Evolutionary conservation across 176 grass and related monocot species (phyloP).

Genomic region (Secale cereale): DNA sequence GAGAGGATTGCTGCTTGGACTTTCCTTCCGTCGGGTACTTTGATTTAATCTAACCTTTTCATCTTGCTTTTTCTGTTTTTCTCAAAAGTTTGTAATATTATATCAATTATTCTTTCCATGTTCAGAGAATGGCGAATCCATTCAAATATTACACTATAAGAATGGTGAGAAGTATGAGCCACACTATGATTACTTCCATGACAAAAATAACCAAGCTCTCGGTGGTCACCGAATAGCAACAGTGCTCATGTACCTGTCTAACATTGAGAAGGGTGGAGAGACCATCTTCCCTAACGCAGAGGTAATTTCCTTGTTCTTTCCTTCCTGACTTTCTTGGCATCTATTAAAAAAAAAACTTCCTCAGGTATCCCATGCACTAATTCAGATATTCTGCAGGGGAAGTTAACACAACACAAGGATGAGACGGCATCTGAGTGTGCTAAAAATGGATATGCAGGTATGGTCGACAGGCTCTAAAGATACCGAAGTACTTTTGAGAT

Average conservation of each 20-base stretch:
- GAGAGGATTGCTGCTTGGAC: conserved; percentile 79
- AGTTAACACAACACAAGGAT: conserved; percentile 65
- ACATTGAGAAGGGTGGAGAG: conserved; percentile 83
- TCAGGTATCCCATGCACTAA: conserved; percentile 5
- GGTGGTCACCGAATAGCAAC: conserved; percentile 87
- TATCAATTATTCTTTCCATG: conserved; percentile 6
- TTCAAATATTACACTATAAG: conserved; percentile 84
- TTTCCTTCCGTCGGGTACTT: conserved; percentile 76
- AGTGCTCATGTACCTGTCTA: conserved; percentile 86
- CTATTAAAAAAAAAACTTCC: background rate
- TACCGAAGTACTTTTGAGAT: background rate
- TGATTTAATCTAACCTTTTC: background rate
- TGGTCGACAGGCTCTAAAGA: background rate
- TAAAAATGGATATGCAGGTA: conserved; percentile 91
- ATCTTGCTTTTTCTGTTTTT: background rate
- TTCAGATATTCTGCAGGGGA: conserved; percentile 52
- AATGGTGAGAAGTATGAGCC: conserved; percentile 89
- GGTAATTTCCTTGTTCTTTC: conserved; percentile 41
- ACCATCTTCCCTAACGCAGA: conserved; percentile 83
- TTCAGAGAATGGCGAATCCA: conserved; percentile 75
- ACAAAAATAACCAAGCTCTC: conserved; percentile 76
- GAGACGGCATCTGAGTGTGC: conserved; percentile 83
- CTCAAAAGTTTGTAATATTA: conserved; percentile 17
- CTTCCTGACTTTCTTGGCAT: background rate
- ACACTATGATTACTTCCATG: conserved; percentile 87